A percentile compares a stretch with the other conserved stretches of the same genome.
Evolutionary conservation across 108 stramenopile genomes (phyloP).

Genomic region (Nitzschia palea): DNA sequence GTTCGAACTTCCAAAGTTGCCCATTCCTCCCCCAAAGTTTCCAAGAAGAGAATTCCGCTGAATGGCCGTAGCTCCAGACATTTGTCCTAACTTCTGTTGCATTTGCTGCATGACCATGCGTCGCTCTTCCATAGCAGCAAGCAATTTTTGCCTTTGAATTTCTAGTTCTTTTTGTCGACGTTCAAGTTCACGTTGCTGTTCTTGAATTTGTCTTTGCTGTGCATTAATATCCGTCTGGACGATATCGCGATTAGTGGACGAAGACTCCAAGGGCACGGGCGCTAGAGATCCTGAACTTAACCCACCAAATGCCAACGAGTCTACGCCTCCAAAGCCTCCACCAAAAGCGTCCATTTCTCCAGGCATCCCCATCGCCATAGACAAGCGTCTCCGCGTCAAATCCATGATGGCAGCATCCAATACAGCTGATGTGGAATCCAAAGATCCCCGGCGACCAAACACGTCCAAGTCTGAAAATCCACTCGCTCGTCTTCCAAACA

Average conservation of each 20-base stretch:
- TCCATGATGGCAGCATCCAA: slow-evolving; percentile 64
- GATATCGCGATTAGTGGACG: neutral
- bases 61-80: neutral
- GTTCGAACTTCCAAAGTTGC: neutral
- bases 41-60: slow-evolving; percentile 29
- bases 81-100: slow-evolving; percentile 27
- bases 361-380: slow-evolving; percentile 38
- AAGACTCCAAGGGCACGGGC: neutral
- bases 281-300: neutral
- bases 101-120: slow-evolving; percentile 32
- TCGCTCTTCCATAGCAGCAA: slow-evolving; percentile 46
- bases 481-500: slow-evolving; percentile 15
- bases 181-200: slow-evolving; percentile 55
- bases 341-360: neutral
- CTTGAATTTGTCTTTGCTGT: slow-evolving; percentile 45
- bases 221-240: neutral
- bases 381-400: slow-evolving; percentile 41
- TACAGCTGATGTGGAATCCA: slow-evolving; percentile 55
- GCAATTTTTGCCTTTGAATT: slow-evolving; percentile 43
- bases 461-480: slow-evolving; percentile 20
- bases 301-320: neutral
- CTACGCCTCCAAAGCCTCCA: neutral
- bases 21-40: slow-evolving; percentile 17
- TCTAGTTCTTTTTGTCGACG: slow-evolving; percentile 47
- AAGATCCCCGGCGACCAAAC: slow-evolving; percentile 25